Base-by-base conservation (phyloP, 345 rosid species). In the Fremontodendron californicum region DNA sequence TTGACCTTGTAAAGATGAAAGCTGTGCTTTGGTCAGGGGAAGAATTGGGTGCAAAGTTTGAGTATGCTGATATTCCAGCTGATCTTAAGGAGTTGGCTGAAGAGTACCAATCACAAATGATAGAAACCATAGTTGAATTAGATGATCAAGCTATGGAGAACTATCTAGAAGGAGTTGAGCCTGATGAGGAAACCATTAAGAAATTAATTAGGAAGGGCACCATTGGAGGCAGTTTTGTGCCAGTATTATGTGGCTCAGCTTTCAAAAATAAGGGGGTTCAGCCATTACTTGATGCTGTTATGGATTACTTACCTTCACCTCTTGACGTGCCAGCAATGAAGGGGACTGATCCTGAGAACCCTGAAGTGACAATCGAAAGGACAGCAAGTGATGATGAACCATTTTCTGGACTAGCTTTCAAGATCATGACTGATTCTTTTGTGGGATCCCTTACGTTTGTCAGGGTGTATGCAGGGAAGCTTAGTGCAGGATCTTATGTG, bases 201-300 rank as follows among this genome's bases (percentile, higher is more conserved):
- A 89, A 82, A 75, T 75, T 95, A 79, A 80, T 95, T 71, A 83
- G 98, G 76, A 90, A 88, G 55, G 98, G 98, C 76, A 89, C 98
- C 71, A 89, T 95, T 69, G 78, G 84, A 0, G 77, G 88, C 77
- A 88, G 67, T 78, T 95, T 93, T 81, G 99, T 95, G 33, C 99
- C 98, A 0, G 90, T 95, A 35, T 78, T 93, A 5, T 93, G 97
- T 72, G 99, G 99, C 55, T 93, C 99, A 37, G 98, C 99, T 46
- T 95, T 95, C 75, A 93, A 95, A 78, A 92, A 95, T 55, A 95
- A 95, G 83, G 97, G 99, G 27, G 98, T 95, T 81, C 97, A 95
- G 77, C 99, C 99, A 10, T 79, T 95, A 77, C 97, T 95, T 70
- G 98, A 95, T 78, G 97, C 98, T 64, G 94, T 95, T 66, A 89